A percentile compares a stretch with the other conserved stretches of the same genome.
Evolutionary conservation across 2,329 filamentous ascomycete species (phyloP).

Genomic region (Aureobasidium zeae): DNA sequence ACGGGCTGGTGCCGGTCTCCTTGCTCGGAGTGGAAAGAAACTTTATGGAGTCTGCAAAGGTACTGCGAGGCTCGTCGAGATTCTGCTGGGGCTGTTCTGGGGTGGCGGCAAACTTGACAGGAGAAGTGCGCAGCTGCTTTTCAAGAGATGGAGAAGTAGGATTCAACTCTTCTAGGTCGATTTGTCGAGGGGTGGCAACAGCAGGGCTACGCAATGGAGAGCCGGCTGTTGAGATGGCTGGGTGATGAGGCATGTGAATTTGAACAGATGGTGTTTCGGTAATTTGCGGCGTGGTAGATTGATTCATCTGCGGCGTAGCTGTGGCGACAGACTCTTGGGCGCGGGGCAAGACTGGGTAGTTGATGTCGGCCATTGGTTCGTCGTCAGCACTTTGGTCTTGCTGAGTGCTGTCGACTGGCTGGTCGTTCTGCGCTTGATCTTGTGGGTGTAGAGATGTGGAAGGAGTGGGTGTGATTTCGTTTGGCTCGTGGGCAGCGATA

Average conservation of each 20-base stretch:
- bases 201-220: conserved; percentile 4
- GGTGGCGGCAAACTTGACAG: conserved; percentile 8
- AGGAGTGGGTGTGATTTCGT: background rate
- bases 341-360: conserved; percentile 9
- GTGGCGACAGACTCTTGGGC: background rate
- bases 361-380: conserved; percentile 6
- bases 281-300: conserved; percentile 6
- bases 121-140: conserved; percentile 21
- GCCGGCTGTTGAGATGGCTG: conserved; percentile 2
- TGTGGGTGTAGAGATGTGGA: background rate
- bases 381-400: background rate
- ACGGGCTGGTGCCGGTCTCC: conserved; percentile 35
- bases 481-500: background rate
- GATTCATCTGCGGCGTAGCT: background rate
- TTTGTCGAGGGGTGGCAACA: conserved; percentile 11
- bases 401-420: background rate
- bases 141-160: conserved; percentile 22
- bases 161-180: conserved; percentile 17
- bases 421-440: background rate
- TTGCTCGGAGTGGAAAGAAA: conserved; percentile 42
- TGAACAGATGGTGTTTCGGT: background rate
- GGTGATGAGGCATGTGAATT: conserved; percentile 1
- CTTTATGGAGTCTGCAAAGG: conserved; percentile 34
- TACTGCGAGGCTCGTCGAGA: conserved; percentile 10
- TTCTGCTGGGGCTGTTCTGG: conserved; percentile 21